phyloP scores from a whole-genome alignment of 345 rosid species.

The Rhodamnia argentea region DNA sequence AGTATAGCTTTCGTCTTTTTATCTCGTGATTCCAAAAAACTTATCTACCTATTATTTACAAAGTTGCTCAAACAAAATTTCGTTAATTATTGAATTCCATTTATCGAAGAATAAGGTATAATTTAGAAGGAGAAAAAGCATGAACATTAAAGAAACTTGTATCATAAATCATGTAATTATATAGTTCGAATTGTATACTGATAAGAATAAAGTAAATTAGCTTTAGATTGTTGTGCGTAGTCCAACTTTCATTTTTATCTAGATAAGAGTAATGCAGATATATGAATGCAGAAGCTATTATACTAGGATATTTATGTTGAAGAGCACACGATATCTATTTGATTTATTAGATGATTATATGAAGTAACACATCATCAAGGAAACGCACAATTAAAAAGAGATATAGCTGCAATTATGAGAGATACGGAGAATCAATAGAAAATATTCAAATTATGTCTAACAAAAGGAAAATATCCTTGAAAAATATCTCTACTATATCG shows the following conservation, averaged over 20 bases:
- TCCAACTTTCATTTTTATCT: not conserved
- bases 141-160: not conserved
- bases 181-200: not conserved
- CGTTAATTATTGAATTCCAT: not conserved
- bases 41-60: not conserved
- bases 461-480: not conserved
- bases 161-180: not conserved
- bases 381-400: not conserved
- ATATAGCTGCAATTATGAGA: not conserved
- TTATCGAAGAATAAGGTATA: not conserved
- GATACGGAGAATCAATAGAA: not conserved
- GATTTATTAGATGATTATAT: not conserved
- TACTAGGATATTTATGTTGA: not conserved
- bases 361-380: not conserved
- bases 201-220: not conserved
- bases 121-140: not conserved
- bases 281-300: not conserved
- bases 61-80: not conserved
- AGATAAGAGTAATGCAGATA: not conserved
- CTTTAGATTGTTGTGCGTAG: not conserved
- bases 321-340: not conserved
- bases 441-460: not conserved
- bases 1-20: not conserved
- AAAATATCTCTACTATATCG: not conserved
- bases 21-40: not conserved